These are phyloP conservation scores for Fibroporia radiculosa DNA, from an alignment of 768 basidiomycete species.

Conservation along the genomic window DNA sequence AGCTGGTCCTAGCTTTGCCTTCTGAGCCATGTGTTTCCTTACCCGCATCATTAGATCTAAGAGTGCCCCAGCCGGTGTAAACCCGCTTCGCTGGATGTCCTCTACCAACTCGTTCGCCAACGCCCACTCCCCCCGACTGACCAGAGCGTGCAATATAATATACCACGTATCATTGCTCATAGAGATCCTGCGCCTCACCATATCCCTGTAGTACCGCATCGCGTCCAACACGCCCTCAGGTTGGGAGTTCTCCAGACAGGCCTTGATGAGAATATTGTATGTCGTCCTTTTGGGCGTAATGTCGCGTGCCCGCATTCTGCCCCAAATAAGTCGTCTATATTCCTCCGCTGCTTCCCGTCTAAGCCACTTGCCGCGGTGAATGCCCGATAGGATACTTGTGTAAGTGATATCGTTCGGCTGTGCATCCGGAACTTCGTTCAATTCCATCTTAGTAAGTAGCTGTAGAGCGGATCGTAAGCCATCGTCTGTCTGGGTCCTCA, in stretches of 20 bases:
- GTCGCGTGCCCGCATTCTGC: slow-evolving; percentile 48
- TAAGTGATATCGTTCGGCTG: slow-evolving; percentile 78
- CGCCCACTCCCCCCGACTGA: slow-evolving; percentile 48
- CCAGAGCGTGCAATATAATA: slow-evolving; percentile 61
- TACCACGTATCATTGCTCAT: slow-evolving; percentile 68
- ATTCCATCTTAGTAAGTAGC: slow-evolving; percentile 74
- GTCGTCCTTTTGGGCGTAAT: slow-evolving; percentile 53
- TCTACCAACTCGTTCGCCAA: slow-evolving; percentile 51
- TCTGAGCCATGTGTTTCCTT: slow-evolving; percentile 25
- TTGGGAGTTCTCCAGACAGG: slow-evolving; percentile 47
- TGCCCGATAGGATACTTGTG: slow-evolving; percentile 66
- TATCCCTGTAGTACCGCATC: slow-evolving; percentile 52
- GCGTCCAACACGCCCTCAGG: slow-evolving; percentile 47
- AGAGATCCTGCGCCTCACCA: slow-evolving; percentile 40
- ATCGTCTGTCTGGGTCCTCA: slow-evolving; percentile 45
- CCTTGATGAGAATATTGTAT: slow-evolving; percentile 73
- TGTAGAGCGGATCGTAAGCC: slow-evolving; percentile 57
- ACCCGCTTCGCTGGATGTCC: slow-evolving; percentile 47
- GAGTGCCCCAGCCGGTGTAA: slow-evolving; percentile 38
- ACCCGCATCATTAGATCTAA: slow-evolving; percentile 43
- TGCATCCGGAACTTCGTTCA: slow-evolving; percentile 28
- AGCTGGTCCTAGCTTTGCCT: slow-evolving; percentile 6
- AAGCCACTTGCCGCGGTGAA: slow-evolving; percentile 55
- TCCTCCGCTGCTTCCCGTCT: slow-evolving; percentile 35
- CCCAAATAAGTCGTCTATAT: slow-evolving; percentile 42